A percentile compares a stretch with the other conserved stretches of the same genome.
Conservation (phyloP, 2,329 filamentous ascomycete species). For the Trichoderma endophyticum region DNA sequence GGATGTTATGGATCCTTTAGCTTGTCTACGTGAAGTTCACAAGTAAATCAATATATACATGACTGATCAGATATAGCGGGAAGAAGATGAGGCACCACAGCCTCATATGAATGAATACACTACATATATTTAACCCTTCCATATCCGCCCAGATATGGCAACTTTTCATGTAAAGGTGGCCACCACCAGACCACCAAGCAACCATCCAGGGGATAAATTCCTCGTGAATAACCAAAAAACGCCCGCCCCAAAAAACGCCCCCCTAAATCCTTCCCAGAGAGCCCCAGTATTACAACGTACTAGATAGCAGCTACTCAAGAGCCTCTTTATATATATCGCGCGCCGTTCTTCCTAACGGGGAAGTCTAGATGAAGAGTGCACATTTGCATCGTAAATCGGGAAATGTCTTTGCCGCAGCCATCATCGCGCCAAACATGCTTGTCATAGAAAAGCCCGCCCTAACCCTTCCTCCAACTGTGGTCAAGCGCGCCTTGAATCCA, state of each 20-base stretch:
- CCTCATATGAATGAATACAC: neutral
- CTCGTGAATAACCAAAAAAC: neutral
- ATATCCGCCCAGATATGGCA: neutral
- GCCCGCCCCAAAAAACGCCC: neutral
- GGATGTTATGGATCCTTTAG: neutral
- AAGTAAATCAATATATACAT: neutral
- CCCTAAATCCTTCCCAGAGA: neutral
- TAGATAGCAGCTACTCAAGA: neutral
- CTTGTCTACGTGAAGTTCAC: neutral
- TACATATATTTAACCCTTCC: neutral
- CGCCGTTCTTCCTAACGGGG: neutral
- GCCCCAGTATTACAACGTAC: neutral
- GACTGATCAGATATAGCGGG: neutral
- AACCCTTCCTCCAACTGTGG: neutral
- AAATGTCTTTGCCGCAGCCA: neutral
- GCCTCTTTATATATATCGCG: slow-evolving; percentile 1
- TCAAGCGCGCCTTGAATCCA: neutral
- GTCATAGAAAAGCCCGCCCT: neutral
- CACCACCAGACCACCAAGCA: neutral
- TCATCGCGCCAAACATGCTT: neutral
- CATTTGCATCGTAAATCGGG: slow-evolving; percentile 3
- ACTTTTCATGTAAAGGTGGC: neutral
- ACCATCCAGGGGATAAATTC: neutral
- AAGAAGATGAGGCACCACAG: neutral
- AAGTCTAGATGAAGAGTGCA: neutral